Percentiles rank a stretch among this genome's conserved stretches.
phyloP scores from a whole-genome alignment of 1,139 yeast genomes.

The Protomyces gravidus region DNA sequence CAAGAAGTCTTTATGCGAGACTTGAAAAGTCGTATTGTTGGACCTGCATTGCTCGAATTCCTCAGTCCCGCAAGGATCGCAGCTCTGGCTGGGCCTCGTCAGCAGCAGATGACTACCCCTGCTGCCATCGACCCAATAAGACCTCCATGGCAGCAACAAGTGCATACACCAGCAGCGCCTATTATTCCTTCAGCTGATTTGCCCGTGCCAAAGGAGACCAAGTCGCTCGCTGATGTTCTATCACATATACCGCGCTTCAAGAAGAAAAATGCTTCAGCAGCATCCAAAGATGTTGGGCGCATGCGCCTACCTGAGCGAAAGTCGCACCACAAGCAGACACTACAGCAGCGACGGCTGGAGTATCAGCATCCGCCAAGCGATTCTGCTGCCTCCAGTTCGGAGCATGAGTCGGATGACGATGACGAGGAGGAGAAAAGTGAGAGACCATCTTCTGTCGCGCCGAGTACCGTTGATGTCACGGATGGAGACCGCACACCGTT shows the following conservation, averaged over 20 bases:
- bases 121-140: neutral
- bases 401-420: neutral
- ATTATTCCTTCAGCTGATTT: neutral
- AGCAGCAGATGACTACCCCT: too few species aligned
- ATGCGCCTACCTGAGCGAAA: slow-evolving; percentile 6
- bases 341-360: neutral
- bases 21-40: slow-evolving; percentile 67
- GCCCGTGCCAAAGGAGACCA: slow-evolving; percentile 2
- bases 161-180: neutral
- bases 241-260: slow-evolving; percentile 21
- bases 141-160: neutral
- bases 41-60: slow-evolving; percentile 62
- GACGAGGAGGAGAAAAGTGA: neutral
- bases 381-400: neutral
- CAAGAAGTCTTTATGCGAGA: slow-evolving; percentile 63
- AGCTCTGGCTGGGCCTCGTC: neutral
- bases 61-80: slow-evolving; percentile 49
- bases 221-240: slow-evolving; percentile 7
- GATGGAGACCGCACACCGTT: neutral
- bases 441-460: neutral
- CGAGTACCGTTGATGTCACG: neutral
- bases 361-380: neutral
- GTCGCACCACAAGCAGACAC: neutral
- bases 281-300: slow-evolving; percentile 7
- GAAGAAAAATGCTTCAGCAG: neutral